Percentiles rank a stretch among this genome's conserved stretches.
These are phyloP conservation scores for Candida takata DNA, from an alignment of 805 yeast genomes.

Conservation along the genomic window DNA sequence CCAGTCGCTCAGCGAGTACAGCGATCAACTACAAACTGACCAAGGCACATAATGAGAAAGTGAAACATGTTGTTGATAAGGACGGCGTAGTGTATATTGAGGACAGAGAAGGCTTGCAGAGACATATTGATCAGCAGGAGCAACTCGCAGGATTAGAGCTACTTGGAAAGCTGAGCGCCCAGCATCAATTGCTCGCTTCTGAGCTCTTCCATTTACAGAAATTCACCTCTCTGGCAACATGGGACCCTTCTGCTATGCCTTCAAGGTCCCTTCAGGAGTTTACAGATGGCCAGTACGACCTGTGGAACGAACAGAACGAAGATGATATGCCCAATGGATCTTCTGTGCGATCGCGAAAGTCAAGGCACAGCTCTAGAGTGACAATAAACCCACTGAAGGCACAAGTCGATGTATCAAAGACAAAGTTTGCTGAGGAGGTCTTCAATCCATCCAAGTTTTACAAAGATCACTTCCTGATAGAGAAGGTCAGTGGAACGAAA, in stretches of 20 bases:
- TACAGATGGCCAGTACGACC: slow-evolving; percentile 19
- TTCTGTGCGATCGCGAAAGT: slow-evolving; percentile 6
- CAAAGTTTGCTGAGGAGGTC: slow-evolving; percentile 11
- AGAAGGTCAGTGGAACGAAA: slow-evolving; percentile 1
- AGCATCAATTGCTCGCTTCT: slow-evolving; percentile 42
- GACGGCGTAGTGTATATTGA: slow-evolving; percentile 7
- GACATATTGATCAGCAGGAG: slow-evolving; percentile 1
- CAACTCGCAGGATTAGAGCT: slow-evolving; percentile 5
- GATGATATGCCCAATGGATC: slow-evolving; percentile 1
- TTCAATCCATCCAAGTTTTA: slow-evolving; percentile 19
- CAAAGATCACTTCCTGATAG: slow-evolving; percentile 15
- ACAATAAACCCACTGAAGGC: slow-evolving; percentile 14
- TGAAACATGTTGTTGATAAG: slow-evolving; percentile 3
- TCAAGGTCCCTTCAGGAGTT: slow-evolving; percentile 29
- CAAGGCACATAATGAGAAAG: too few relatives aligned
- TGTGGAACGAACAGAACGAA: slow-evolving; percentile 22
- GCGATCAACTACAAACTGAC: too few relatives aligned
- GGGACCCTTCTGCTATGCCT: slow-evolving; percentile 45
- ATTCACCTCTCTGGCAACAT: slow-evolving; percentile 53
- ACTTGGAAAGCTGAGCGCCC: slow-evolving; percentile 10
- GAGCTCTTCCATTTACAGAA: slow-evolving; percentile 60
- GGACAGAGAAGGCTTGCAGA: slow-evolving; percentile 5
- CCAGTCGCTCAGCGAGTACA: slow-evolving; percentile 1
- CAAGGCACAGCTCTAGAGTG: slow-evolving; percentile 21
- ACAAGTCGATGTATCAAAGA: slow-evolving; percentile 10